Percentiles rank a stretch among this genome's conserved stretches.
Evolutionary conservation across 78 protist genomes (phyloP).

Genomic region (Anaeramoeba flamelloides): DNA sequence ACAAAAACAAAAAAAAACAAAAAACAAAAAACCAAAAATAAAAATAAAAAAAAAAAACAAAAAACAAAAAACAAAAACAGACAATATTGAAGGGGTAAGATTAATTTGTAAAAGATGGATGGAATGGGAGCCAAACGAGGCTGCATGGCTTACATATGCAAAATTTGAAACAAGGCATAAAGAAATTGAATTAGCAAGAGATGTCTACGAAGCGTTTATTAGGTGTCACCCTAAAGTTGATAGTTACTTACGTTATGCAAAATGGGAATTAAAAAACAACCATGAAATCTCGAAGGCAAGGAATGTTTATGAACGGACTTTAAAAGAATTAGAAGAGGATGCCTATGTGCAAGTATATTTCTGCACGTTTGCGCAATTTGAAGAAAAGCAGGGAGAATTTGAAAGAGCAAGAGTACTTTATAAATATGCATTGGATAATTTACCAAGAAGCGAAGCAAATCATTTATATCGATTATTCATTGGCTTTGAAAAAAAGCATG

Average conservation of each 20-base stretch:
- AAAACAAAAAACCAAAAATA: too few species aligned
- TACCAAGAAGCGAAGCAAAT: constrained; percentile 48
- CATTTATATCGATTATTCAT: constrained; percentile 45
- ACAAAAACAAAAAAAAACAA: too few species aligned
- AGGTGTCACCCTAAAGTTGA: neutral
- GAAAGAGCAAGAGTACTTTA: constrained; percentile 16
- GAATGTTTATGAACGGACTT: constrained; percentile 48
- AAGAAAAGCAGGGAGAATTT: constrained; percentile 34
- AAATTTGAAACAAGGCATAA: constrained; percentile 60
- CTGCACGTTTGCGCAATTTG: constrained; percentile 77
- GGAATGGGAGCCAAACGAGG: constrained; percentile 56
- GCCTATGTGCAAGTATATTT: neutral
- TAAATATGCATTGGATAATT: constrained; percentile 27
- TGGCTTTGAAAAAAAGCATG: constrained; percentile 69
- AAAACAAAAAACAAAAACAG: too few species aligned
- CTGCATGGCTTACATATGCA: constrained; percentile 72
- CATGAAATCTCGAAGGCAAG: constrained; percentile 16
- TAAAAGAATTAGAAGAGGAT: constrained; percentile 21
- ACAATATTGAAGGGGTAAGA: constrained; percentile 58
- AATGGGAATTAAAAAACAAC: neutral
- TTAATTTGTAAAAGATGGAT: constrained; percentile 90
- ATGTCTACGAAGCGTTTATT: constrained; percentile 15
- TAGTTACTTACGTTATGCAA: neutral
- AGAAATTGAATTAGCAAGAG: constrained; percentile 45
- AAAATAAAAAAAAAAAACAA: too few species aligned